Percentiles rank a stretch among this genome's conserved stretches.
These are phyloP conservation scores for Backusella tarrabulga DNA, from an alignment of 192 early-diverging fungal species.

Conservation along the genomic window DNA sequence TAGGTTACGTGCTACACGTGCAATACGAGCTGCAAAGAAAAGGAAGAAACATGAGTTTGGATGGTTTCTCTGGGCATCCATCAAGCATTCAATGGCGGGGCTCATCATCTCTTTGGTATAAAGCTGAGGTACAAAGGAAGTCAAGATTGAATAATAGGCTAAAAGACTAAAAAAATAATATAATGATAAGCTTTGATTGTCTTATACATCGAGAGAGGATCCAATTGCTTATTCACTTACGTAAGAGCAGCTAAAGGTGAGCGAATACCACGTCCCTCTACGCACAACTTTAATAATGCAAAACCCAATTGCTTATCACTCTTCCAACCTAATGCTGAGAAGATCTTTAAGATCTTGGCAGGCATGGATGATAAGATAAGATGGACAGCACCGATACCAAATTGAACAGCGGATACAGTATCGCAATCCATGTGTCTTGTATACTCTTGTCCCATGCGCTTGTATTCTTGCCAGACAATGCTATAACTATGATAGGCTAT, in stretches of 20 bases:
- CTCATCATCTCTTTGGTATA: slow-evolving; percentile 41
- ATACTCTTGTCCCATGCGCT: slow-evolving; percentile 49
- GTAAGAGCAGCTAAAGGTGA: slow-evolving; percentile 50
- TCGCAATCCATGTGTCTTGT: slow-evolving; percentile 47
- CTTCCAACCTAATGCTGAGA: slow-evolving; percentile 51
- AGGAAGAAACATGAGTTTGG: slow-evolving; percentile 54
- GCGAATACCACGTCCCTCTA: slow-evolving; percentile 50
- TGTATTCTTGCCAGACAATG: slow-evolving; percentile 54
- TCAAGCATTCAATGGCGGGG: slow-evolving; percentile 39
- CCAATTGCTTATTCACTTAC: slow-evolving; percentile 29
- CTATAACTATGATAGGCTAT: slow-evolving; percentile 54
- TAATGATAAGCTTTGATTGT: not conserved
- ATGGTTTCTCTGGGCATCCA: slow-evolving; percentile 47
- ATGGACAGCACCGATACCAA: slow-evolving; percentile 43
- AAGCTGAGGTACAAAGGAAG: slow-evolving; percentile 50
- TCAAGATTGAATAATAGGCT: slow-evolving; percentile 51
- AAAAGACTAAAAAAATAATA: slow-evolving; percentile 20
- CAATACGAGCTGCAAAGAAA: slow-evolving; percentile 48
- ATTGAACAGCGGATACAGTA: slow-evolving; percentile 53
- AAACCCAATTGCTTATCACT: slow-evolving; percentile 54
- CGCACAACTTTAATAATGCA: slow-evolving; percentile 45
- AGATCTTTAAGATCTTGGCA: slow-evolving; percentile 36
- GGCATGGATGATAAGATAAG: slow-evolving; percentile 34
- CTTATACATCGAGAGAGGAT: not conserved
- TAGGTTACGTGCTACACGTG: slow-evolving; percentile 38